These are phyloP conservation scores for Delphinella strobiligena DNA, from an alignment of 2,329 filamentous ascomycete genomes.

Conservation along the genomic window DNA sequence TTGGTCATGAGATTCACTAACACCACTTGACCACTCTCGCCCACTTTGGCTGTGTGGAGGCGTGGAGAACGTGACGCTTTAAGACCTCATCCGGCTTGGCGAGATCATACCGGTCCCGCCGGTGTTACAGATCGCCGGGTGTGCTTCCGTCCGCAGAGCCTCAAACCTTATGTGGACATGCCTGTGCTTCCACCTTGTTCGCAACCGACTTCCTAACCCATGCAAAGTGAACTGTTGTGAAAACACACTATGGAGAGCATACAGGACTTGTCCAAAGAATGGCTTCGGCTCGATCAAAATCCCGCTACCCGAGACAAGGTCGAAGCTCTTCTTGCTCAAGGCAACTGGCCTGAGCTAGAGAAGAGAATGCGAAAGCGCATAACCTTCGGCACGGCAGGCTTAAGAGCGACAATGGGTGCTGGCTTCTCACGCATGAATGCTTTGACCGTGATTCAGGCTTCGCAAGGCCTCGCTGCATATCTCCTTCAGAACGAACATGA, in stretches of 20 bases:
- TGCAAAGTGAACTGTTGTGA: no score
- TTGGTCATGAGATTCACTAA: neutral
- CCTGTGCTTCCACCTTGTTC: no score
- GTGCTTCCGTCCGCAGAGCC: neutral
- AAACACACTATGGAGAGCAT: neutral
- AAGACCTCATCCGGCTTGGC: no score
- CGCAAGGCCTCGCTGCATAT: slow-evolving; percentile 52
- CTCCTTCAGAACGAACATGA: slow-evolving; percentile 32
- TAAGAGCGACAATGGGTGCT: slow-evolving; percentile 53
- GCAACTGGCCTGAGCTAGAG: slow-evolving; percentile 38
- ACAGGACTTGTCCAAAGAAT: slow-evolving; percentile 34
- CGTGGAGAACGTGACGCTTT: neutral
- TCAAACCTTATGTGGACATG: neutral
- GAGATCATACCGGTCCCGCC: neutral
- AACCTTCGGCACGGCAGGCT: slow-evolving; percentile 50
- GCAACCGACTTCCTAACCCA: no score
- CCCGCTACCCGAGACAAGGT: slow-evolving; percentile 42
- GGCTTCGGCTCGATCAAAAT: slow-evolving; percentile 48
- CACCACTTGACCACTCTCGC: neutral
- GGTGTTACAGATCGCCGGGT: neutral
- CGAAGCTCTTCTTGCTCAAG: slow-evolving; percentile 32
- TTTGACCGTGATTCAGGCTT: slow-evolving; percentile 37
- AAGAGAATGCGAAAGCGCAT: slow-evolving; percentile 43
- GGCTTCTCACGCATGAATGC: slow-evolving; percentile 42
- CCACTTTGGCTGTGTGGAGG: neutral